A percentile compares a stretch with the other conserved stretches of the same genome.
Evolutionary conservation across 2,329 filamentous ascomycete species (phyloP).

Genomic region (Amylocarpus encephaloides): DNA sequence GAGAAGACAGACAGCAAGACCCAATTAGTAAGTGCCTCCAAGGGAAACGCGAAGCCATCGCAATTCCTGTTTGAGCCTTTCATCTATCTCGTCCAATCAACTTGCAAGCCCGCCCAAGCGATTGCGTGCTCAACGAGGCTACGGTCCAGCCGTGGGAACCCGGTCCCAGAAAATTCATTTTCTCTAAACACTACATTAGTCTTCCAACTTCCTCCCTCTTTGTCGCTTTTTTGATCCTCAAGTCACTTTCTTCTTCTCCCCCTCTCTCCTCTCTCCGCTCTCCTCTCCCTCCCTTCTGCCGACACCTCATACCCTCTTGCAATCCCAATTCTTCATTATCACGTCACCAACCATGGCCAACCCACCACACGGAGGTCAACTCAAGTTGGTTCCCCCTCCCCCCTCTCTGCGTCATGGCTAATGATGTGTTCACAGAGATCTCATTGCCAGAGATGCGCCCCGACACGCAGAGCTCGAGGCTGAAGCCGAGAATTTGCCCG

Average conservation of each 20-base stretch:
- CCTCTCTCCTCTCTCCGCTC: slow-evolving; percentile 1
- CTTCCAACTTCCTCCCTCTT: not conserved
- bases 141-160: slow-evolving; percentile 1
- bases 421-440: slow-evolving; percentile 46
- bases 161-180: not conserved
- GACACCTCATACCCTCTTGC: too few species aligned
- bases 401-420: not conserved
- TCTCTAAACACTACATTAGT: not conserved
- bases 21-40: too few species aligned
- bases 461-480: slow-evolving; percentile 70
- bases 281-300: too few species aligned
- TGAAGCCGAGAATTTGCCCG: slow-evolving; percentile 82
- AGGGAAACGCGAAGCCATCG: too few species aligned
- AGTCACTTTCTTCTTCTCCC: not conserved
- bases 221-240: slow-evolving; percentile 2
- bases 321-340: not conserved
- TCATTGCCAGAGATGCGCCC: slow-evolving; percentile 85
- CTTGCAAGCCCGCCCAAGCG: not conserved
- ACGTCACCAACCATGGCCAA: slow-evolving; percentile 51
- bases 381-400: slow-evolving; percentile 52
- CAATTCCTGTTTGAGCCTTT: too few species aligned
- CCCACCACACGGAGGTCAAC: slow-evolving; percentile 79
- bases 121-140: slow-evolving; percentile 13
- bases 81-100: too few species aligned
- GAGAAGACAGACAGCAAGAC: too few species aligned